phyloP scores from a whole-genome alignment of 2,329 filamentous ascomycete species.

The Seiridium cupressi region DNA sequence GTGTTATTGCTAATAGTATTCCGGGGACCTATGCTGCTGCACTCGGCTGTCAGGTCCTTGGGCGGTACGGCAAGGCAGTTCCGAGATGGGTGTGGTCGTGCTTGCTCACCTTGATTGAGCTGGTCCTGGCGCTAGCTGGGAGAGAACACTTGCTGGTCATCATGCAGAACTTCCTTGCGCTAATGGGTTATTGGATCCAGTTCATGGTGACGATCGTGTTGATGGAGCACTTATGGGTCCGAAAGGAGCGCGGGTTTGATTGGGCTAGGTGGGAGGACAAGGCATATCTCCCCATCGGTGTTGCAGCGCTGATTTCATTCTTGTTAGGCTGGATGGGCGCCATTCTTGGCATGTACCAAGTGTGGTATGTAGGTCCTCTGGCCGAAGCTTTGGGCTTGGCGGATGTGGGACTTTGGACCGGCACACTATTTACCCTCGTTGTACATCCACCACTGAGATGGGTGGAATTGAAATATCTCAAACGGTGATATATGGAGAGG shows the following conservation, averaged over 20 bases:
- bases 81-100: conserved; percentile 67
- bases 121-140: conserved; percentile 62
- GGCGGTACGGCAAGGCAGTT: conserved; percentile 53
- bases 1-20: conserved; percentile 64
- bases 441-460: conserved; percentile 8
- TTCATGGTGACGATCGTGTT: conserved; percentile 46
- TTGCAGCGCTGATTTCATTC: conserved; percentile 61
- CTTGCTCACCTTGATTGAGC: conserved; percentile 51
- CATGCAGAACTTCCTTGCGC: conserved; percentile 66
- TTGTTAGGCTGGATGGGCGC: conserved; percentile 64
- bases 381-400: conserved; percentile 7
- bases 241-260: conserved; percentile 48
- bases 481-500: conserved; percentile 2
- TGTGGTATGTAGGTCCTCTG: conserved; percentile 66
- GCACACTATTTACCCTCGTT: conserved; percentile 4
- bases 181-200: conserved; percentile 69
- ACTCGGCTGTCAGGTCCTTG: conserved; percentile 67
- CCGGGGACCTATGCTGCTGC: conserved; percentile 63
- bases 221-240: conserved; percentile 63
- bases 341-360: conserved; percentile 67
- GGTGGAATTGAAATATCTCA: conserved; percentile 8
- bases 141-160: conserved; percentile 59
- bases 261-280: conserved; percentile 62
- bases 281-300: conserved; percentile 57
- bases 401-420: conserved; percentile 9